Evolutionary conservation across 2,329 filamentous ascomycete genomes (phyloP).

Genomic region (Chlorencoelia australis): DNA sequence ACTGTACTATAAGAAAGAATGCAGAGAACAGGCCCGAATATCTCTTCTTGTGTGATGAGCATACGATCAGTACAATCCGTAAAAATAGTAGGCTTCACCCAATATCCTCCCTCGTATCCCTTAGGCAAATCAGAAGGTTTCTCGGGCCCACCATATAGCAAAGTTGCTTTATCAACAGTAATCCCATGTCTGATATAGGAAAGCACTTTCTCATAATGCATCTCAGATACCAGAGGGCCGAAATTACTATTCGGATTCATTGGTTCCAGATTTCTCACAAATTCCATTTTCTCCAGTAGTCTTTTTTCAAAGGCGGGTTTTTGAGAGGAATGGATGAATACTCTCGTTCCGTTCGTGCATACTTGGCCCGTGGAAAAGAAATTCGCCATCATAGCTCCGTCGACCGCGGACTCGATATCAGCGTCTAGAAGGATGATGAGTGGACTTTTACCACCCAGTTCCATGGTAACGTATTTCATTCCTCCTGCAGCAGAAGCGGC

Average conservation of each 20-base stretch:
- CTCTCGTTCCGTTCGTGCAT: constrained; percentile 84
- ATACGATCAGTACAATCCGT: constrained; percentile 77
- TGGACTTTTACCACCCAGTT: constrained; percentile 80
- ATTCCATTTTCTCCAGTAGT: constrained; percentile 59
- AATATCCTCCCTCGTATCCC: constrained; percentile 53
- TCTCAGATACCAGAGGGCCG: constrained; percentile 67
- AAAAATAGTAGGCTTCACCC: constrained; percentile 77
- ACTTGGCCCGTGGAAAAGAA: constrained; percentile 89
- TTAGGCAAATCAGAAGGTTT: constrained; percentile 34
- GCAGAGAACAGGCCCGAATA: constrained; percentile 81
- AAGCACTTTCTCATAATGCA: constrained; percentile 69
- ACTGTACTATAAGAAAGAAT: constrained; percentile 64
- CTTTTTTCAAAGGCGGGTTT: constrained; percentile 58
- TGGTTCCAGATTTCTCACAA: constrained; percentile 62
- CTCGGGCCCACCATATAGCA: constrained; percentile 62
- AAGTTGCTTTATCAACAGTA: constrained; percentile 59
- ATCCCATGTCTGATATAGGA: constrained; percentile 68
- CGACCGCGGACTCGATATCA: constrained; percentile 68
- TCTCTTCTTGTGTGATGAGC: constrained; percentile 72
- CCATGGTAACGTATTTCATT: constrained; percentile 91
- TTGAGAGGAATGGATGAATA: constrained; percentile 63
- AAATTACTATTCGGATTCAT: constrained; percentile 69
- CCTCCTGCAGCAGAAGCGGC: constrained; percentile 62
- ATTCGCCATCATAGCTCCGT: constrained; percentile 88
- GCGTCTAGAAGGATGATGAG: constrained; percentile 73